Conservation (phyloP, 495 filamentous ascomycete genomes). For the Recurvomyces mirabilis region DNA sequence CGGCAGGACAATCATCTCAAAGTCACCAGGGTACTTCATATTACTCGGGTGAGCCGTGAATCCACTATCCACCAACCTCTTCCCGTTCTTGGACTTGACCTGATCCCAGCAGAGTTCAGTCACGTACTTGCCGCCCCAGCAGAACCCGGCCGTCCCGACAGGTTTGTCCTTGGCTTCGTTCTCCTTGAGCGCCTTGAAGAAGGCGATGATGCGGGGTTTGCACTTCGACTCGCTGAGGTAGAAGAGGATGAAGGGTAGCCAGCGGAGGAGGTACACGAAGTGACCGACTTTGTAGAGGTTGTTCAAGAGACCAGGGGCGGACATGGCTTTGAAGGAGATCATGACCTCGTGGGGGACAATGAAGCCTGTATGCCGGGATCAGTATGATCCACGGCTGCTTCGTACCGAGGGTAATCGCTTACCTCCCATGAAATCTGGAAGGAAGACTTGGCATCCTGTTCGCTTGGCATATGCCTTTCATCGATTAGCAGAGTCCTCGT, state of each 20-base stretch:
- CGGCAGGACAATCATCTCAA: constrained; percentile 41
- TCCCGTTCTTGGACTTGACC: constrained; percentile 22
- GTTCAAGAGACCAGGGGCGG: constrained; percentile 15
- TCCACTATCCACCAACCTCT: constrained; percentile 38
- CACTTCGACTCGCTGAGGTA: constrained; percentile 4
- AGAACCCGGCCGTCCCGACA: constrained; percentile 28
- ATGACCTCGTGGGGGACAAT: constrained; percentile 13
- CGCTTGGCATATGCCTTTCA: constrained; percentile 11
- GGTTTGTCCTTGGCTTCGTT: constrained; percentile 21
- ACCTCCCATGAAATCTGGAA: constrained; percentile 27
- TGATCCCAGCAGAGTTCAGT: constrained; percentile 22
- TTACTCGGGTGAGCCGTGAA: constrained; percentile 46
- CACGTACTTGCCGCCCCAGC: constrained; percentile 25
- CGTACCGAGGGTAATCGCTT: not conserved
- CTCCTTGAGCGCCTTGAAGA: constrained; percentile 19
- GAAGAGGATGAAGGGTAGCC: constrained; percentile 18
- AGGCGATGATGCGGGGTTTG: constrained; percentile 19
- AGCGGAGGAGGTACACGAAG: constrained; percentile 13
- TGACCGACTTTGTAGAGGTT: constrained; percentile 20
- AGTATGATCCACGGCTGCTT: not conserved
- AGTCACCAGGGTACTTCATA: constrained; percentile 43
- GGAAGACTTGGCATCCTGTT: constrained; percentile 11
- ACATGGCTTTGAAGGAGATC: constrained; percentile 20
- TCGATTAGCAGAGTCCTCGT: constrained; percentile 8
- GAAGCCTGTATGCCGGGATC: constrained; percentile 10